Evolutionary conservation across 1,284 basidiomycete species (phyloP).

Genomic region (Sphaerobolus stellatus): DNA sequence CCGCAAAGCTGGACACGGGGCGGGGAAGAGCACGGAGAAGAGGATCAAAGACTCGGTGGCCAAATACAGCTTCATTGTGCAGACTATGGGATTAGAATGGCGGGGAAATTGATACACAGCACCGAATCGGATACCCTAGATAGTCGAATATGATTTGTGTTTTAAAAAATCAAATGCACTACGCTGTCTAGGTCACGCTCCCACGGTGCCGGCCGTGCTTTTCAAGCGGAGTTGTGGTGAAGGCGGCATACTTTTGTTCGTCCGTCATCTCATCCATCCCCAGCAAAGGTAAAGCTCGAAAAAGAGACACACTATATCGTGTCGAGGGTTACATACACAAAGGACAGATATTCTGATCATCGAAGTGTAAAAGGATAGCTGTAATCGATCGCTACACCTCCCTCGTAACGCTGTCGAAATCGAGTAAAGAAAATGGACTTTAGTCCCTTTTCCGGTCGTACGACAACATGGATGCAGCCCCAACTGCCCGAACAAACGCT

Average conservation of each 20-base stretch:
- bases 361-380: constrained; percentile 8
- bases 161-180: too few species aligned
- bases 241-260: constrained; percentile 10
- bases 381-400: constrained; percentile 6
- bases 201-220: too few species aligned
- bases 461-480: constrained; percentile 6
- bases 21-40: constrained; percentile 76
- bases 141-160: neutral
- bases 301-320: constrained; percentile 10
- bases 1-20: constrained; percentile 78
- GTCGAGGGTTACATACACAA: constrained; percentile 9
- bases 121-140: neutral
- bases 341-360: constrained; percentile 8
- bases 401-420: constrained; percentile 1
- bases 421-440: constrained; percentile 9
- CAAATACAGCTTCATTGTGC: too few species aligned
- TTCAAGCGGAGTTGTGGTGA: constrained; percentile 4
- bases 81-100: neutral
- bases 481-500: constrained; percentile 8
- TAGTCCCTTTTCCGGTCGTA: constrained; percentile 8
- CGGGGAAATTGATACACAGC: neutral
- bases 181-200: too few species aligned
- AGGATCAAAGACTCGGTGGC: constrained; percentile 34
- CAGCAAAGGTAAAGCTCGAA: constrained; percentile 12
- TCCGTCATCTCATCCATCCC: constrained; percentile 7